Percentiles rank a stretch among this genome's conserved stretches.
These are phyloP conservation scores for Geoglossum glabrum DNA, from an alignment of 495 filamentous ascomycete species.

Conservation along the genomic window DNA sequence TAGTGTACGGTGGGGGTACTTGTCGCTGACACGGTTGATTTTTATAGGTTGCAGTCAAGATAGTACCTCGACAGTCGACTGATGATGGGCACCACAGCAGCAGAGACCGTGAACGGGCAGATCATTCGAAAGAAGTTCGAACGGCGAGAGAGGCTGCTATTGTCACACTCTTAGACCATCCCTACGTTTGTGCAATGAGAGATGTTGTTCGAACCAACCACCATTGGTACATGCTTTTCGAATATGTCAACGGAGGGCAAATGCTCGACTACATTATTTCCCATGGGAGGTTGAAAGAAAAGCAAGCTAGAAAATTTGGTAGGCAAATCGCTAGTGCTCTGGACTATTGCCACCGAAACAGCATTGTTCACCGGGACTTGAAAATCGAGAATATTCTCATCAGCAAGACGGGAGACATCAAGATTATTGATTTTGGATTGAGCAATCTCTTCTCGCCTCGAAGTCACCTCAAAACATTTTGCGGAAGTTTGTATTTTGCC, in stretches of 20 bases:
- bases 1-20: slow-evolving; percentile 1
- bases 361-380: slow-evolving; percentile 91
- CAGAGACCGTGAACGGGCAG: slow-evolving; percentile 67
- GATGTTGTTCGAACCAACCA: slow-evolving; percentile 90
- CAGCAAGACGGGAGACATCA: slow-evolving; percentile 97
- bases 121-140: slow-evolving; percentile 89
- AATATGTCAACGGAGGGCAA: slow-evolving; percentile 97
- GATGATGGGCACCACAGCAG: slow-evolving; percentile 58
- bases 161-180: slow-evolving; percentile 83
- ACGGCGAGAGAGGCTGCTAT: slow-evolving; percentile 95
- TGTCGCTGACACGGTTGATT: slow-evolving; percentile 1
- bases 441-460: slow-evolving; percentile 90
- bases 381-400: slow-evolving; percentile 99
- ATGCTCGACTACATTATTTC: slow-evolving; percentile 99
- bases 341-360: slow-evolving; percentile 97
- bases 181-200: slow-evolving; percentile 90
- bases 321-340: slow-evolving; percentile 95
- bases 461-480: slow-evolving; percentile 85
- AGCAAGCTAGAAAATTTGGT: slow-evolving; percentile 93
- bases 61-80: slow-evolving; percentile 75
- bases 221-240: slow-evolving; percentile 99
- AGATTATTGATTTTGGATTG: slow-evolving; percentile 97
- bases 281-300: slow-evolving; percentile 92
- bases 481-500: slow-evolving; percentile 94
- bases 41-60: slow-evolving; percentile 80